phyloP scores from a whole-genome alignment of 1,139 yeast genomes.

The Arxiozyma heterogenica region DNA sequence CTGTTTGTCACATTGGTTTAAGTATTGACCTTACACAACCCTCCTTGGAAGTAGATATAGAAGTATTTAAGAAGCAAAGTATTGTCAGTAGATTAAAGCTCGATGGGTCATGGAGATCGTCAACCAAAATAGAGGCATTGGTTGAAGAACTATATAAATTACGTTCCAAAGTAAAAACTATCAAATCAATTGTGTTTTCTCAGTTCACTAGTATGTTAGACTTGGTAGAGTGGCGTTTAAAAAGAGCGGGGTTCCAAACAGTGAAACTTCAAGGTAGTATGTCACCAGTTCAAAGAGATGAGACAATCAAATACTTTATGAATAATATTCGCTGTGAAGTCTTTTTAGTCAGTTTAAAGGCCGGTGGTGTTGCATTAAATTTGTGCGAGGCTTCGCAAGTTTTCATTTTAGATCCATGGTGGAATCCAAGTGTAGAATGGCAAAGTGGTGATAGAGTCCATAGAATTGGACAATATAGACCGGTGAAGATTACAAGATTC shows the following conservation, averaged over 20 bases:
- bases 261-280: slow-evolving; percentile 92
- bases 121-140: slow-evolving; percentile 92
- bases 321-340: slow-evolving; percentile 87
- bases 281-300: slow-evolving; percentile 93
- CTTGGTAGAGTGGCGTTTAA: slow-evolving; percentile 87
- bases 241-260: slow-evolving; percentile 87
- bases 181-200: slow-evolving; percentile 91
- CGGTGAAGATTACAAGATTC: slow-evolving; percentile 85
- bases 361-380: slow-evolving; percentile 97
- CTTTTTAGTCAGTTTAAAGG: slow-evolving; percentile 85
- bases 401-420: slow-evolving; percentile 94
- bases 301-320: slow-evolving; percentile 84
- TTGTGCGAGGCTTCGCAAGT: slow-evolving; percentile 96
- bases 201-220: slow-evolving; percentile 97
- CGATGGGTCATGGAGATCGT: slow-evolving; percentile 83
- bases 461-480: slow-evolving; percentile 91
- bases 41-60: slow-evolving; percentile 62
- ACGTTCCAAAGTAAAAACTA: slow-evolving; percentile 77
- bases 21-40: slow-evolving; percentile 88
- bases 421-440: slow-evolving; percentile 98
- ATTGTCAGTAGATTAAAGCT: slow-evolving; percentile 82
- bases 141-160: slow-evolving; percentile 85
- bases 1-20: slow-evolving; percentile 89
- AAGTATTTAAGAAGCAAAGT: slow-evolving; percentile 60
- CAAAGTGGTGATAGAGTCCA: slow-evolving; percentile 98